Evolutionary conservation across 2,329 filamentous ascomycete species (phyloP).

Genomic region (Clonostachys rhizophaga): DNA sequence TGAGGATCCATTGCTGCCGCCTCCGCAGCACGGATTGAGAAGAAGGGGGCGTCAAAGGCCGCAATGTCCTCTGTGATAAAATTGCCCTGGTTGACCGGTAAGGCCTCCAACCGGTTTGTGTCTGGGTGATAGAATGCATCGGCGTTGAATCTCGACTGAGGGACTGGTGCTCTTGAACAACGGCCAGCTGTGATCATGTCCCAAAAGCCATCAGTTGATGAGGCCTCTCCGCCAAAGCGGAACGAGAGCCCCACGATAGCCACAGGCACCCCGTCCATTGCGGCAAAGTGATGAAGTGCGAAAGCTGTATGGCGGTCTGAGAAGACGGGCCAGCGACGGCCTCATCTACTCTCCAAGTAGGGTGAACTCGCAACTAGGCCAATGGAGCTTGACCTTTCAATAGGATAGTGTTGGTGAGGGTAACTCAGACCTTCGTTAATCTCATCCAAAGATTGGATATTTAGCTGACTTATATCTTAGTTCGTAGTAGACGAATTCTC

Average conservation of each 20-base stretch:
- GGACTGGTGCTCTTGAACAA: too few species aligned
- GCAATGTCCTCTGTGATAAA: constrained; percentile 17
- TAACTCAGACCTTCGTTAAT: too few species aligned
- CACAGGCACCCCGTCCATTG: neutral
- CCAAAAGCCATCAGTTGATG: constrained; percentile 1
- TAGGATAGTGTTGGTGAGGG: too few species aligned
- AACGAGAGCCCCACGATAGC: constrained; percentile 35
- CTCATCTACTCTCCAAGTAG: too few species aligned
- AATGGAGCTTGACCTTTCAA: too few species aligned
- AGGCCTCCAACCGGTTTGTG: neutral
- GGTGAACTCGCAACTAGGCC: too few species aligned
- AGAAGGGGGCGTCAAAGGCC: constrained; percentile 10
- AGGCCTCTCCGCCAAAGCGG: constrained; percentile 26
- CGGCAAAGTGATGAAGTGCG: too few species aligned
- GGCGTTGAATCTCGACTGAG: neutral
- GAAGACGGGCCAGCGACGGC: too few species aligned
- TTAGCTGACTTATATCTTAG: too few species aligned
- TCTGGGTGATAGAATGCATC: neutral
- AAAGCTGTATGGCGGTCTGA: too few species aligned
- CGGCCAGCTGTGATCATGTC: constrained; percentile 12
- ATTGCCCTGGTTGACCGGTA: constrained; percentile 5
- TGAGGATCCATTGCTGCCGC: constrained; percentile 17
- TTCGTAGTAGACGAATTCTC: too few species aligned
- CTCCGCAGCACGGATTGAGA: constrained; percentile 9
- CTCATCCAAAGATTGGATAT: too few species aligned